Conservation (phyloP, 768 basidiomycete species). For the Hypsizygus marmoreus region DNA sequence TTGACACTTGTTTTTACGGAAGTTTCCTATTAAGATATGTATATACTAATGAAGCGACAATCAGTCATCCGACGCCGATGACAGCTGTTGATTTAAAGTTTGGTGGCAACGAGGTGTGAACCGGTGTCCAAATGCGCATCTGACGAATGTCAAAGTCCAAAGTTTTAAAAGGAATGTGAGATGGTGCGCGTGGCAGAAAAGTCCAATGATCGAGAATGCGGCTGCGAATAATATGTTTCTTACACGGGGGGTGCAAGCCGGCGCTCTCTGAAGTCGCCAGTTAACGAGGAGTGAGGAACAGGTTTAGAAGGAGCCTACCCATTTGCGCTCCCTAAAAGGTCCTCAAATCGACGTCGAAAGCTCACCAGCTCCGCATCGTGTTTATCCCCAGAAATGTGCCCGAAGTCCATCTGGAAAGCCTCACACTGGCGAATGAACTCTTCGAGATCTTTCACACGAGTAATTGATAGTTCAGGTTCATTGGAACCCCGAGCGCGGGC, state of each 20-base stretch:
- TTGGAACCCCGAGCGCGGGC: constrained; percentile 69
- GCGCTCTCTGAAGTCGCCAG: constrained; percentile 16
- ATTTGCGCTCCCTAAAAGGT: constrained; percentile 44
- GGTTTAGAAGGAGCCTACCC: constrained; percentile 26
- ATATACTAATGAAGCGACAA: neutral
- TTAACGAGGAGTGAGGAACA: neutral
- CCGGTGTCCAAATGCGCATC: too few species aligned
- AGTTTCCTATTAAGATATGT: neutral
- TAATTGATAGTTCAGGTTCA: constrained; percentile 66
- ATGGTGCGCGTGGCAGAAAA: neutral
- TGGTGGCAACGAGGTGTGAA: too few species aligned
- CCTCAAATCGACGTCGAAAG: constrained; percentile 46
- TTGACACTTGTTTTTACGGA: neutral
- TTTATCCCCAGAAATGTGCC: constrained; percentile 38
- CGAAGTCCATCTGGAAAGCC: constrained; percentile 61
- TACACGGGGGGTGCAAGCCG: constrained; percentile 18
- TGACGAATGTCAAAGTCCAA: neutral
- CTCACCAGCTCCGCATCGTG: constrained; percentile 35
- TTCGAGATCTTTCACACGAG: constrained; percentile 60
- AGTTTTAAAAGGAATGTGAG: neutral
- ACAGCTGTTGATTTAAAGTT: too few species aligned
- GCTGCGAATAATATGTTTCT: neutral
- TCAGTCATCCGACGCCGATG: neutral
- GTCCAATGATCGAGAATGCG: neutral
- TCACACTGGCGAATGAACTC: constrained; percentile 64